Base-by-base conservation (phyloP, 257 asterid genomes). In the Solanum chiquidenum region DNA sequence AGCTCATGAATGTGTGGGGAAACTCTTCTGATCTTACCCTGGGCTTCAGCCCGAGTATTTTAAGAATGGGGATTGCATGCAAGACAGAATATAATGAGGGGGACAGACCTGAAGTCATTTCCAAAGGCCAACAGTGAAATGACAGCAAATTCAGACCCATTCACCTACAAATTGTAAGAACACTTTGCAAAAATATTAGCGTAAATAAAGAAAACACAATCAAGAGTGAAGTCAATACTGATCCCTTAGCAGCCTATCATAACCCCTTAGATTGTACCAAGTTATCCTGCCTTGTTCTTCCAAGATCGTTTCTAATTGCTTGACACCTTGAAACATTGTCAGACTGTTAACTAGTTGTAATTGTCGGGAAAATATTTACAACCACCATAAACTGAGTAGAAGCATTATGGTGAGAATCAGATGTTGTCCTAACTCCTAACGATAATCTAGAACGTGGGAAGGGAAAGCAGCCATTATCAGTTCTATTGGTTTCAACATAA, bases 141-240 rank as follows among this genome's bases (percentile, higher is more conserved):
- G 79, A 96, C 86, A 83, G 98, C 96, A 88, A 92, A 94, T 93
- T 97, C 99, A 90, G 93, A 76, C 40, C 98, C 99, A 87, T 92
- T 92, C 86, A 94, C 98, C 99, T 97, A 77, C 37, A 90, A 89
- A 91, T 79, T 49, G 49, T 25, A 49, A 40, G 58, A 37, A 33
- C 31, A 49, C 66, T 60, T 83, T 18, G 73, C 27, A 88, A 83
- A 62, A 35, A 83, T 37, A 86, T 38, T 86, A 55, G 86, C 27
- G 10, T 20, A 55, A 44, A 44, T 21, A 42, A 83, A 46, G 64
- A 62, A 66, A 80, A 79, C 40, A 46, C 85, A 27, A 80, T 44
- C 85, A 80, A 49, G 64, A 82, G 85, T 46, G 69, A 82, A 31
- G 85, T 27, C 66, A 79, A 44, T 44, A 44, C 35, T 42, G 85